Conservation (phyloP, 2,329 filamentous ascomycete genomes). For the Aspergillus neoniger region DNA sequence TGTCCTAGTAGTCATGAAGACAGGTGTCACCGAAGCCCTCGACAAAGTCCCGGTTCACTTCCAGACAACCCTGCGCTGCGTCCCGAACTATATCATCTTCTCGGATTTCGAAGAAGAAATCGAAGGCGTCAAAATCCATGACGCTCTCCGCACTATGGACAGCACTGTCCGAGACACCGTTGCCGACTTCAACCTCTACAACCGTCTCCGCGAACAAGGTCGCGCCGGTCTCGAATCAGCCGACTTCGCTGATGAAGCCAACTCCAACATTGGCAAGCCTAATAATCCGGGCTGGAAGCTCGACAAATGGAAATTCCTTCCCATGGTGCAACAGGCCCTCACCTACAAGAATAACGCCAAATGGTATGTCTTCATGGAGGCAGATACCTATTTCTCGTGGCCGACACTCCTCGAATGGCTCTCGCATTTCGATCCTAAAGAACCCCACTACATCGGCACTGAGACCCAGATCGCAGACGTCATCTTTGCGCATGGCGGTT, state of each 20-base stretch:
- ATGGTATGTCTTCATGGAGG: conserved; percentile 63
- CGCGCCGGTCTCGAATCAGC: conserved; percentile 44
- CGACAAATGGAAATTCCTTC: conserved; percentile 62
- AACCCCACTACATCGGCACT: conserved; percentile 57
- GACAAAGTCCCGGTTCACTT: conserved; percentile 59
- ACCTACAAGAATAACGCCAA: conserved; percentile 49
- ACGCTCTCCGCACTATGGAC: conserved; percentile 52
- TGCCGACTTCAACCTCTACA: conserved; percentile 56
- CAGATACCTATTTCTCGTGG: conserved; percentile 60
- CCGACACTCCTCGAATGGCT: conserved; percentile 57
- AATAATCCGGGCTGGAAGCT: conserved; percentile 55
- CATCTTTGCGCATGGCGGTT: conserved; percentile 57
- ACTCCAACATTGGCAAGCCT: conserved; percentile 42
- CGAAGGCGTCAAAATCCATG: conserved; percentile 52
- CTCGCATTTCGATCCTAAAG: conserved; percentile 48
- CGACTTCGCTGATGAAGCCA: conserved; percentile 42
- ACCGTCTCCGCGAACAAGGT: conserved; percentile 48
- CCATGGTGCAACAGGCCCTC: conserved; percentile 55
- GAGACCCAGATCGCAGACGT: conserved; percentile 54
- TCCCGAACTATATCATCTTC: conserved; percentile 59
- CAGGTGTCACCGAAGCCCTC: conserved; percentile 59
- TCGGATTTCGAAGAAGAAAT: conserved; percentile 60
- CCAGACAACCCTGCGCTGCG: conserved; percentile 56
- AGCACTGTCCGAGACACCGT: conserved; percentile 41
- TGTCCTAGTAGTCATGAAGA: conserved; percentile 59